Conservation (phyloP, 208 protist species). For the Porcisia deanei region DNA sequence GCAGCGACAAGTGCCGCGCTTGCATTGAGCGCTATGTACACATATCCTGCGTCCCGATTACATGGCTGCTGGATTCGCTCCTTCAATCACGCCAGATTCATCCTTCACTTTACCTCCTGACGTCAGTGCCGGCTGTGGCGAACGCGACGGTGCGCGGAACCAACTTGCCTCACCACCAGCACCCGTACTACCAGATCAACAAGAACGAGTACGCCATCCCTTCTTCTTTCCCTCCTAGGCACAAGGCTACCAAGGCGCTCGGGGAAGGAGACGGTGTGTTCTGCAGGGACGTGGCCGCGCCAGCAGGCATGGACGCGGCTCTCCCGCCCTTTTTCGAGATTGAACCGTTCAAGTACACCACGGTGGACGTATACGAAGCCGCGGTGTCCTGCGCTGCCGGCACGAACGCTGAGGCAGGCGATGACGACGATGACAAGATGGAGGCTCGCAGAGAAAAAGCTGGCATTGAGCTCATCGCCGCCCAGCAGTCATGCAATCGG, state of each 20-base stretch:
- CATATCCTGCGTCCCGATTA: slow-evolving; percentile 73
- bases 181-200: slow-evolving; percentile 89
- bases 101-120: slow-evolving; percentile 67
- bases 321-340: slow-evolving; percentile 76
- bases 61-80: slow-evolving; percentile 89
- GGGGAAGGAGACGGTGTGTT: slow-evolving; percentile 17
- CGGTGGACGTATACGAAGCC: slow-evolving; percentile 67
- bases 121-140: slow-evolving; percentile 70
- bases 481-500: slow-evolving; percentile 62
- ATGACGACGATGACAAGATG: slow-evolving; percentile 53
- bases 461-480: slow-evolving; percentile 63
- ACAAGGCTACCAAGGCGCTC: slow-evolving; percentile 13
- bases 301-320: slow-evolving; percentile 21
- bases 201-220: slow-evolving; percentile 76
- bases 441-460: slow-evolving; percentile 40
- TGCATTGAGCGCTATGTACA: slow-evolving; percentile 60
- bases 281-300: slow-evolving; percentile 25
- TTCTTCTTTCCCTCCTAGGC: slow-evolving; percentile 54
- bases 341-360: slow-evolving; percentile 54
- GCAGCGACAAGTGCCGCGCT: slow-evolving; percentile 84
- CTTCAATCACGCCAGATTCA: slow-evolving; percentile 90
- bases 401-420: slow-evolving; percentile 25
- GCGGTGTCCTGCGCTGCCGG: slow-evolving; percentile 40
- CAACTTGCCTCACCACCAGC: slow-evolving; percentile 81
- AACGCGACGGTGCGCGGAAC: slow-evolving; percentile 61